Conservation (phyloP, 1,284 basidiomycete genomes). For the Cutaneotrichosporon sp. region DNA sequence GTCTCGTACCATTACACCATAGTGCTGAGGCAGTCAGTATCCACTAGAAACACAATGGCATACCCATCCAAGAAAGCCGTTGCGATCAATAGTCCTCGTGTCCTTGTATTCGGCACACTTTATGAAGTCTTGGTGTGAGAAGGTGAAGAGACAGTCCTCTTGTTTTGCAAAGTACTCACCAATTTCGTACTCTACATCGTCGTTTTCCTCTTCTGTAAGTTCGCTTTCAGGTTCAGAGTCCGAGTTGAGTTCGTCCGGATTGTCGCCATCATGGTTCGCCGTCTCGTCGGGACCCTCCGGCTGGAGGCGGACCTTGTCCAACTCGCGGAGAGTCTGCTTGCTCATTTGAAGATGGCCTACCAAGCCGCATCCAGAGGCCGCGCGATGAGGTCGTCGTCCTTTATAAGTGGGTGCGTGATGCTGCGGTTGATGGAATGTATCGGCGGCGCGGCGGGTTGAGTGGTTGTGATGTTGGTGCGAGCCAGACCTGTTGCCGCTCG, state of each 20-base stretch:
- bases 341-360: not conserved
- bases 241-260: not conserved
- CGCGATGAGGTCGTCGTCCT: no score
- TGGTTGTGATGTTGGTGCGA: no score
- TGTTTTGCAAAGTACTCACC: constrained; percentile 16
- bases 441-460: no score
- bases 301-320: constrained; percentile 1
- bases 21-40: constrained; percentile 17
- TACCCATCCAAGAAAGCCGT: constrained; percentile 26
- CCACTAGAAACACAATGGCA: constrained; percentile 1
- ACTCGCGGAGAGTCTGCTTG: not conserved
- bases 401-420: no score
- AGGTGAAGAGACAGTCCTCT: not conserved
- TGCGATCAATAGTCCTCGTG: no score
- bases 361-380: no score
- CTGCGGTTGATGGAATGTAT: no score
- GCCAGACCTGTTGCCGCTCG: no score
- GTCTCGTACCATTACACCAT: constrained; percentile 31
- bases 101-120: constrained; percentile 28
- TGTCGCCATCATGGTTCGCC: no score
- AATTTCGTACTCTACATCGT: constrained; percentile 18
- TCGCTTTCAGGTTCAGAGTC: constrained; percentile 9
- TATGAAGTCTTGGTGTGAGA: constrained; percentile 25
- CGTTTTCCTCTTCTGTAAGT: constrained; percentile 3
- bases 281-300: not conserved